Evolutionary conservation across 495 filamentous ascomycete genomes (phyloP), one percentile per base, ranked within the genome.

Genomic region (Schizothecium vesticola): DNA sequence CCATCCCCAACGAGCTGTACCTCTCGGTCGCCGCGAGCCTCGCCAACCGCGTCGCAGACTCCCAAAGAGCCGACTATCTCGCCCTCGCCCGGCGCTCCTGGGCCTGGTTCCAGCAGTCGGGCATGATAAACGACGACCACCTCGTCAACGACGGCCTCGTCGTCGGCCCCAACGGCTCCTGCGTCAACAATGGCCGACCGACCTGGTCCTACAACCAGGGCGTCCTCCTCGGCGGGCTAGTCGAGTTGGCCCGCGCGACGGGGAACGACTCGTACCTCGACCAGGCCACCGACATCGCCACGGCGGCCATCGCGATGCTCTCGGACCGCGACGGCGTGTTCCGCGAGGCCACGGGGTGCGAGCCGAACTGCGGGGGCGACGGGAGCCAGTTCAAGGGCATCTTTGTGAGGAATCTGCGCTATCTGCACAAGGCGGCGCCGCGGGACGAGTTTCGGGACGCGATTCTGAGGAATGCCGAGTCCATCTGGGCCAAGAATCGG

Each of bases 141-240:
- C 81, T 85, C 7, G 88, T 94, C 76, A 90, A 92, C 73, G 91
- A 94, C 72, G 90, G 90, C 10, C 83, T 94, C 22, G 66, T 28
- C 0, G 75, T 79, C 55, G 59, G 72, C 23, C 23, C 36, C 25
- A 77, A 83, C 67, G 74, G 75, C 3, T 81, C 77, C 43, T 92
- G 90, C 80, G 80, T 84, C 67, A 91, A 90, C 77, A 92, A 92
- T 74, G 82, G 83, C 29, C 76, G 78, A 36, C 82, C 83, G 9
- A 85, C 87, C 59, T 93, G 87, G 86, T 87, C 89, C 0, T 94
- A 94, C 80, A 94, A 93, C 79, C 91, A 94, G 77, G 91, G 91
- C 51, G 89, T 92, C 28, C 81, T 93, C 43, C 82, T 93, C 13
- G 91, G 91, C 16, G 91, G 83, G 0, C 82, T 93, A 1, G 86